Percentiles rank a stretch among this genome's conserved stretches.
phyloP scores from a whole-genome alignment of 345 rosid genomes.

The Ailanthus altissimus region DNA sequence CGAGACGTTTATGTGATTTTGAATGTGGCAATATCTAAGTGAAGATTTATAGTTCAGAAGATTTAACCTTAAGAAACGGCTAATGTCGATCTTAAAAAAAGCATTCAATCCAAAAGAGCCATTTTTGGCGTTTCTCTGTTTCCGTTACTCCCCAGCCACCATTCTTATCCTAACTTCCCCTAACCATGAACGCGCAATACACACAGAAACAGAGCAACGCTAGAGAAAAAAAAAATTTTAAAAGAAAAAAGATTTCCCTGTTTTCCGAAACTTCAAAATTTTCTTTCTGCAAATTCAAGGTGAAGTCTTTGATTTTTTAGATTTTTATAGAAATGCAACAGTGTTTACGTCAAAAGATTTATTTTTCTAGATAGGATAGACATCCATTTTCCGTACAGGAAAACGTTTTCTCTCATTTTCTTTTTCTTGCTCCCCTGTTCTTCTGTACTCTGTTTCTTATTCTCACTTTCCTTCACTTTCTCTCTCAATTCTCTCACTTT shows the following conservation, averaged over 20 bases:
- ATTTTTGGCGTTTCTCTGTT: constrained; percentile 9
- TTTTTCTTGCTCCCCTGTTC: neutral
- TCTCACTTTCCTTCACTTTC: constrained; percentile 5
- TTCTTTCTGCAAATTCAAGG: neutral
- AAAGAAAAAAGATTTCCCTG: neutral
- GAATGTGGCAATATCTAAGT: too few relatives aligned
- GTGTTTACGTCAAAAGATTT: too few relatives aligned
- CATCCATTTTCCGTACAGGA: neutral
- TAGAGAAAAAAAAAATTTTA: neutral
- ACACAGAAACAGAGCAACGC: neutral
- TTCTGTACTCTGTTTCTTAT: neutral
- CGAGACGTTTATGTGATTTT: too few relatives aligned
- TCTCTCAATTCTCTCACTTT: constrained; percentile 17
- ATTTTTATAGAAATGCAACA: too few relatives aligned
- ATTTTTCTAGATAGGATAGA: neutral
- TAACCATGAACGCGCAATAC: neutral
- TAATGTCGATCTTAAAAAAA: neutral
- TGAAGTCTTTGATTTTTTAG: neutral
- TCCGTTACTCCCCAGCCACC: constrained; percentile 26
- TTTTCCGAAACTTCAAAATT: neutral
- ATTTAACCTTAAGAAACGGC: constrained; percentile 6
- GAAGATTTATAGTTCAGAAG: neutral
- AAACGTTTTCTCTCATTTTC: constrained; percentile 2
- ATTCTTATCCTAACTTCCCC: constrained; percentile 22
- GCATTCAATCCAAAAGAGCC: constrained; percentile 10